A percentile compares a stretch with the other conserved stretches of the same genome.
Conservation (phyloP, 2,329 filamentous ascomycete genomes). For the Zasmidium citrigriseum region DNA sequence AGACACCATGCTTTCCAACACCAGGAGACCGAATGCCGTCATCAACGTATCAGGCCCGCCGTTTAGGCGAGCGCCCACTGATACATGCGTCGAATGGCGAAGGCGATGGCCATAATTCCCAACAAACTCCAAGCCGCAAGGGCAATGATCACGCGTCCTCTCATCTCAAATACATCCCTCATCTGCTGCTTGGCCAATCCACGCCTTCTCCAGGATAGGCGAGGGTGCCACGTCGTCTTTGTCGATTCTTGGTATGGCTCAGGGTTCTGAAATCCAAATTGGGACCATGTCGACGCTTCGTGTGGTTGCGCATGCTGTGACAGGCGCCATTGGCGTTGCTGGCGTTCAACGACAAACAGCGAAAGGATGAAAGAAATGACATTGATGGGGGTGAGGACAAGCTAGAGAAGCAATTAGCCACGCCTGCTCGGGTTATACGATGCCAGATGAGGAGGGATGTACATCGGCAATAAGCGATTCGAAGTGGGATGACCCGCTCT, state of each 20-base stretch:
- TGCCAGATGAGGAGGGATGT: slow-evolving; percentile 8
- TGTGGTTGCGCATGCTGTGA: slow-evolving; percentile 37
- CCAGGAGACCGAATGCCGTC: not conserved
- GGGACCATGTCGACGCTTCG: slow-evolving; percentile 37
- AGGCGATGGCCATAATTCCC: slow-evolving; percentile 20
- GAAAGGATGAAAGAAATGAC: slow-evolving; percentile 67
- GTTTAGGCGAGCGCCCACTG: slow-evolving; percentile 17
- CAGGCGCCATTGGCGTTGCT: slow-evolving; percentile 53
- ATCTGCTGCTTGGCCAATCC: slow-evolving; percentile 65
- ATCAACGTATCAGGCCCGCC: not conserved
- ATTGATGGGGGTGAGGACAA: slow-evolving; percentile 63
- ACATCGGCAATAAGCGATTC: slow-evolving; percentile 28
- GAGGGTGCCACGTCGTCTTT: slow-evolving; percentile 33
- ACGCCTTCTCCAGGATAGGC: slow-evolving; percentile 40
- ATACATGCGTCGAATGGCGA: slow-evolving; percentile 24
- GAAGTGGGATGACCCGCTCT: slow-evolving; percentile 8
- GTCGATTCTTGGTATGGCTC: slow-evolving; percentile 47
- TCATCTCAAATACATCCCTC: slow-evolving; percentile 63
- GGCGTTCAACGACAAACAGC: slow-evolving; percentile 62
- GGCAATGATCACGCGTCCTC: slow-evolving; percentile 54
- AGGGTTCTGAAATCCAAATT: slow-evolving; percentile 37
- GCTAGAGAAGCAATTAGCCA: slow-evolving; percentile 20
- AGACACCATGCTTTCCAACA: not conserved
- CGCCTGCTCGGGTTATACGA: not conserved
- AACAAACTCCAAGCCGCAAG: slow-evolving; percentile 44